Evolutionary conservation across 23 red algal genomes (phyloP), one percentile per base, ranked within the genome.

Genomic region (Gracilaria caudata): DNA sequence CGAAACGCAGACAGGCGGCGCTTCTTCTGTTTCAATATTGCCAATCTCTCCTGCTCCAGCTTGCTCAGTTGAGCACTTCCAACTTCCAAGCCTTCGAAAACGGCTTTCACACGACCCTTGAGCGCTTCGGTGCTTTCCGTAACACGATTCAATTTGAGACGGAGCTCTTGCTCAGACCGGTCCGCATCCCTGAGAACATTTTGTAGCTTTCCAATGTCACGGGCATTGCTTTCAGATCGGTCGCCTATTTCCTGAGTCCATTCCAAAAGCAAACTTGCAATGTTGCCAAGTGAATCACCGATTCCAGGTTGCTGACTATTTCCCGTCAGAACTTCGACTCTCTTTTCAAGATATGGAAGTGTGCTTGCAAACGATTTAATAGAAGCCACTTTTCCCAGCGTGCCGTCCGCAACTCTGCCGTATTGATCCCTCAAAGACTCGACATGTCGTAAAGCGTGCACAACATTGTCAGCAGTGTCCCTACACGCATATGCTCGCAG

Each of bases 11-110:
- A n/a, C 33, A 91, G 11, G 60, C 66, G 40, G 21, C 58, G 60
- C 64, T 77, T 81, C 63, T 77, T 71, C 45, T 91, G 73, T 6
- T 38, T 46, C 76, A 91, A 70, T 9, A 23, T 66, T 63, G 40
- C 55, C 39, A 63, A 57, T 46, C 78, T 57, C 46, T 64, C 78
- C 23, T 53, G 17, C 45, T 91, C 87, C 12, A 61, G 56, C 17
- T 68, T 36, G 78, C 77, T 82, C 25, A 91, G 59, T 21, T 81
- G 44, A 14, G 65, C 79, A 30, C 24, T 49, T 37, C 87, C 64
- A 16, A 10, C 40, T 63, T 91, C 65, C 23, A 82, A 11, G 32
- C 10, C 29, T 61, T 72, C 66, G 25, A 81, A 66, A 16, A 91
- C 58, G 12, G 71, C 40, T 55, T 61, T 53, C 1, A 91, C 71